Evolutionary conservation across 2,329 filamentous ascomycete species (phyloP).

Genomic region (Grosmannia penicillata): DNA sequence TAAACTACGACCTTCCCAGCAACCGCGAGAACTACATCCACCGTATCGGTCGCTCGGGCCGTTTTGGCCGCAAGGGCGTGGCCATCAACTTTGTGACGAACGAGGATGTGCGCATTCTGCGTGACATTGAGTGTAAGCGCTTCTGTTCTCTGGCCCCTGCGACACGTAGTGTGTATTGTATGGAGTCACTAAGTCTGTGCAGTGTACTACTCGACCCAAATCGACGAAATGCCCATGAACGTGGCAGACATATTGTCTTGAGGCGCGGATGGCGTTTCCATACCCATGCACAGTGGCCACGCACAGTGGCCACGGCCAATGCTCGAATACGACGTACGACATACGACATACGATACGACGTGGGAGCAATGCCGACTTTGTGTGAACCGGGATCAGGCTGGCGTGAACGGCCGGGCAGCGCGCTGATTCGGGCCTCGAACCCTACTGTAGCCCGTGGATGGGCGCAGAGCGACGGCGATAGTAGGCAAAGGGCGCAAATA

Average conservation of each 20-base stretch:
- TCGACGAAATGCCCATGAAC: conserved; percentile 99
- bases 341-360: too few species aligned
- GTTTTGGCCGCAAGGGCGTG: conserved; percentile 95
- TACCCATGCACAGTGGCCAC: too few species aligned
- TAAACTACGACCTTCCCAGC: conserved; percentile 96
- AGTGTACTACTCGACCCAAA: conserved; percentile 94
- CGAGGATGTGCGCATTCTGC: conserved; percentile 91
- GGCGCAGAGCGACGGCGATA: not conserved
- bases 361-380: too few species aligned
- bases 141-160: not conserved
- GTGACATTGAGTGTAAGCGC: conserved; percentile 77
- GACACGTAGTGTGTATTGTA: not conserved
- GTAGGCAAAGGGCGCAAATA: not conserved
- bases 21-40: conserved; percentile 99
- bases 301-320: too few species aligned
- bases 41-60: conserved; percentile 86
- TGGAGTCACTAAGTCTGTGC: not conserved
- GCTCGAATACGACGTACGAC: too few species aligned
- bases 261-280: too few species aligned
- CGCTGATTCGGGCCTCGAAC: too few species aligned
- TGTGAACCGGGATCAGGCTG: too few species aligned
- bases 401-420: too few species aligned
- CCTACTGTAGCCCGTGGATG: too few species aligned
- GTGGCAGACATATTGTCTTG: conserved; percentile 44
- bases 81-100: conserved; percentile 99